phyloP scores from a whole-genome alignment of 1,284 basidiomycete species.

The Kalmanozyma brasiliensis region DNA sequence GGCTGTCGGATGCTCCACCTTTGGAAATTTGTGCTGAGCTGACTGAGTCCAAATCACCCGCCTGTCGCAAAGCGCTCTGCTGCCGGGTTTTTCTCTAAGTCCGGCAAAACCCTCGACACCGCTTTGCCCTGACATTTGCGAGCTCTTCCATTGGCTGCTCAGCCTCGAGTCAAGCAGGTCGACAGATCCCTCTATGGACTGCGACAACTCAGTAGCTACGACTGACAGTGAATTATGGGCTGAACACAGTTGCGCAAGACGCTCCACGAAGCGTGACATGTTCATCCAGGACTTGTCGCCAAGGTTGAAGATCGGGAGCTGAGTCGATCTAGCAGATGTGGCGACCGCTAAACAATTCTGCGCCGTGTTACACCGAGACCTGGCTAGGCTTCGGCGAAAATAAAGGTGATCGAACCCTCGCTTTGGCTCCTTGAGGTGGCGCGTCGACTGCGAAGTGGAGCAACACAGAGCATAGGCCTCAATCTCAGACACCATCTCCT shows the following conservation, averaged over 20 bases:
- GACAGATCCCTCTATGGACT: too few species aligned
- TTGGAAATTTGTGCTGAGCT: slow-evolving; percentile 8
- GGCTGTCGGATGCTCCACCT: slow-evolving; percentile 22
- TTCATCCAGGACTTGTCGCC: too few species aligned
- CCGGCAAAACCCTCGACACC: slow-evolving; percentile 14
- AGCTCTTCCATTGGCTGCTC: slow-evolving; percentile 26
- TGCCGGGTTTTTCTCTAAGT: slow-evolving; percentile 12
- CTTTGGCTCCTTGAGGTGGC: slow-evolving; percentile 20
- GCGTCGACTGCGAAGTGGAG: slow-evolving; percentile 36
- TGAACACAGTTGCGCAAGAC: too few species aligned
- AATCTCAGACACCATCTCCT: not conserved
- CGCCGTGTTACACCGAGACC: not conserved
- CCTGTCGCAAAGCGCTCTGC: slow-evolving; percentile 2
- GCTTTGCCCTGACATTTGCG: slow-evolving; percentile 21
- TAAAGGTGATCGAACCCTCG: slow-evolving; percentile 25
- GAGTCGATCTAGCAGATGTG: too few species aligned
- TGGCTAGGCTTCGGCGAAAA: not conserved
- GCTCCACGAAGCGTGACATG: too few species aligned
- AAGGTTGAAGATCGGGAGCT: not conserved
- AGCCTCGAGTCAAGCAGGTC: too few species aligned
- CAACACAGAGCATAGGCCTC: slow-evolving; percentile 3
- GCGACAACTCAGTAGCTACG: too few species aligned
- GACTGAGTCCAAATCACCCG: not conserved
- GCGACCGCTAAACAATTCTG: too few species aligned
- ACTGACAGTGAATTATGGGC: too few species aligned